A percentile compares a stretch with the other conserved stretches of the same genome.
Conservation (phyloP, 257 asterid genomes). For the Cinchona pubescens region DNA sequence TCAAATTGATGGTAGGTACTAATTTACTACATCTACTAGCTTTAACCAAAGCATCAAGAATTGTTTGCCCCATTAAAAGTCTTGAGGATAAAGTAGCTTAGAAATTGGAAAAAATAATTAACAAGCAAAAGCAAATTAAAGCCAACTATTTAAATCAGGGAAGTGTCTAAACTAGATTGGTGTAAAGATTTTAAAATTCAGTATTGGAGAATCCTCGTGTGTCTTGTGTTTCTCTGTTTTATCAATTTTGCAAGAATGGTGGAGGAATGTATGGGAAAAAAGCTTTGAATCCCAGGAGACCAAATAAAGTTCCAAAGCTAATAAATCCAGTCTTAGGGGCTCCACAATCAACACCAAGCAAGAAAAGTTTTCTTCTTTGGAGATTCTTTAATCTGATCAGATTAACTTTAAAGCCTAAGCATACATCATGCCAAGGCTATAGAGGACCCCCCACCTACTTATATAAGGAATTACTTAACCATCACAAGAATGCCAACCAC, state of each 20-base stretch:
- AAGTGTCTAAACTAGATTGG: too few relatives aligned
- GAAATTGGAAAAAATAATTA: too few relatives aligned
- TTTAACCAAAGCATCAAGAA: background rate
- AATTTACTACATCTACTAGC: too few relatives aligned
- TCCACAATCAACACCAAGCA: constrained; percentile 12
- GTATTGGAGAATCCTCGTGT: background rate
- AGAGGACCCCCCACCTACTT: constrained; percentile 1
- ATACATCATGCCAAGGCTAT: background rate
- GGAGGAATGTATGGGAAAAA: background rate
- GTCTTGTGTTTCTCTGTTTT: background rate
- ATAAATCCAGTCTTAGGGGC: background rate
- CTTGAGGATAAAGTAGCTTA: too few relatives aligned
- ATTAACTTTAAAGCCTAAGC: background rate
- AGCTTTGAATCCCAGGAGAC: background rate
- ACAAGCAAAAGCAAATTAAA: too few relatives aligned
- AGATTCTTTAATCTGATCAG: constrained; percentile 3
- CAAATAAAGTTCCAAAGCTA: background rate
- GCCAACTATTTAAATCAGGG: too few relatives aligned
- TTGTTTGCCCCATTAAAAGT: background rate
- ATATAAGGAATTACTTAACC: background rate
- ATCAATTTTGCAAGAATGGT: background rate
- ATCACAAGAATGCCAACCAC: constrained; percentile 4
- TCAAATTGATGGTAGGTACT: too few relatives aligned
- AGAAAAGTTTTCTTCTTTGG: background rate
- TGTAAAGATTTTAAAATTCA: too few relatives aligned